These are phyloP conservation scores for Plenodomus tracheiphilus DNA, from an alignment of 2,329 filamentous ascomycete genomes.

Conservation along the genomic window DNA sequence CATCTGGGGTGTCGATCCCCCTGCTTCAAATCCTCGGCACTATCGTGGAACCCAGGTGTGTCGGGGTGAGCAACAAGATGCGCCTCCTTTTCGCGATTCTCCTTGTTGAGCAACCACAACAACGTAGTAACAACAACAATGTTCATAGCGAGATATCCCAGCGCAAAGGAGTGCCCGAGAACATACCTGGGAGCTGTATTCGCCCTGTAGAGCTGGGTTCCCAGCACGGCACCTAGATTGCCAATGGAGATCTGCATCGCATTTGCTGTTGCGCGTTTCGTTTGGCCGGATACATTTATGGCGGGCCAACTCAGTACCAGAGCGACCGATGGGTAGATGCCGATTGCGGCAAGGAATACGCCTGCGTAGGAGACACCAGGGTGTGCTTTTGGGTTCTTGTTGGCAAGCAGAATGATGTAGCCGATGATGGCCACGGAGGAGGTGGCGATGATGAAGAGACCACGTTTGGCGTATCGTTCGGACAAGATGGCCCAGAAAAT, in stretches of 20 bases:
- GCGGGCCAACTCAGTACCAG: slow-evolving; percentile 54
- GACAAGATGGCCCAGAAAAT: slow-evolving; percentile 41
- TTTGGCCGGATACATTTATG: slow-evolving; percentile 58
- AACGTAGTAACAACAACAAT: slow-evolving; percentile 35
- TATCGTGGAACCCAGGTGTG: slow-evolving; percentile 35
- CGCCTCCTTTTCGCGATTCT: slow-evolving; percentile 37
- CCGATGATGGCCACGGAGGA: slow-evolving; percentile 40
- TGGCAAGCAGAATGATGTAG: slow-evolving; percentile 45
- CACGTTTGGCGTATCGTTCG: slow-evolving; percentile 36
- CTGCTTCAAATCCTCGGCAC: slow-evolving; percentile 32
- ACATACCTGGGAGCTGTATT: slow-evolving; percentile 40
- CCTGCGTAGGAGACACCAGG: slow-evolving; percentile 45
- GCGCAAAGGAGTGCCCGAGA: slow-evolving; percentile 41
- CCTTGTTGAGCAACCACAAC: slow-evolving; percentile 35
- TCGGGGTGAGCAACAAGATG: slow-evolving; percentile 28
- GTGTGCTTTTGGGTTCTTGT: slow-evolving; percentile 31
- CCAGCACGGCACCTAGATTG: slow-evolving; percentile 49
- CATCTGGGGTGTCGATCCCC: slow-evolving; percentile 44
- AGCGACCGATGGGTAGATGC: slow-evolving; percentile 46
- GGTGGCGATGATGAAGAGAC: slow-evolving; percentile 41
- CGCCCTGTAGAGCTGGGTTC: slow-evolving; percentile 44
- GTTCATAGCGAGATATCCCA: slow-evolving; percentile 40
- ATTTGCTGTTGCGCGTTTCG: slow-evolving; percentile 56
- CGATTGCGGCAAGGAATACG: slow-evolving; percentile 44
- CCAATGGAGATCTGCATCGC: slow-evolving; percentile 56